Evolutionary conservation across 345 rosid species (phyloP), one percentile per base, ranked within the genome.

Genomic region (Rhodamnia argentea): DNA sequence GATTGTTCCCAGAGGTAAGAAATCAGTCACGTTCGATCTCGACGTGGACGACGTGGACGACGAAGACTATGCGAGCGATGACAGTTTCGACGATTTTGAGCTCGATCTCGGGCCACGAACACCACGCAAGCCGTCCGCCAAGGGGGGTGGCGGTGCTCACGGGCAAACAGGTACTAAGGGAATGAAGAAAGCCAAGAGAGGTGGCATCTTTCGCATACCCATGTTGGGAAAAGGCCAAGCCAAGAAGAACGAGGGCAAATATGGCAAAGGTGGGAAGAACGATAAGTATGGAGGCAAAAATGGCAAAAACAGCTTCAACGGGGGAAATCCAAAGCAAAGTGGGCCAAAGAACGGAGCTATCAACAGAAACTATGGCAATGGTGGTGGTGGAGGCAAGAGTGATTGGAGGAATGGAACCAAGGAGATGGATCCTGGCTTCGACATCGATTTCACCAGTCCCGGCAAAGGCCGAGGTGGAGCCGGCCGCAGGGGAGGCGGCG

Each of bases 1-100:
- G 64, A 24, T 83, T 51, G 89, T 90, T 32, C 47, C 90, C 50
- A 95, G 92, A 55, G 93, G 90, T 13, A 91, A 94, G 85, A 97
- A 95, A 88, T 84, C 95, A 22, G 98, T 93, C 23, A 94, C 92
- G 90, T 97, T 95, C 84, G 90, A 90, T 13, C 82, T 93, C 23
- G 94, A 90, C 78, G 95, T 93, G 82, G 91, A n/a, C n/a, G n/a
- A n/a, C n/a, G n/a, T n/a, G n/a, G n/a, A 83, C 22, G 90, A 90
- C 9, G 94, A 91, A 0, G 82, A 57, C 37, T 92, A 89, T 5
- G 95, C 87, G 2, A 52, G 74, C 13, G 91, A 89, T 16, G 92
- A 90, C 27, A 93, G 90, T 75, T 88, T 89, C 89, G 89, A 84
- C 62, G 91, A 91, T 3, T 90, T 90, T 52, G 93, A 90, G 37